Evolutionary conservation across 2,329 filamentous ascomycete species (phyloP).

Genomic region (Elsinoe arachidis): DNA sequence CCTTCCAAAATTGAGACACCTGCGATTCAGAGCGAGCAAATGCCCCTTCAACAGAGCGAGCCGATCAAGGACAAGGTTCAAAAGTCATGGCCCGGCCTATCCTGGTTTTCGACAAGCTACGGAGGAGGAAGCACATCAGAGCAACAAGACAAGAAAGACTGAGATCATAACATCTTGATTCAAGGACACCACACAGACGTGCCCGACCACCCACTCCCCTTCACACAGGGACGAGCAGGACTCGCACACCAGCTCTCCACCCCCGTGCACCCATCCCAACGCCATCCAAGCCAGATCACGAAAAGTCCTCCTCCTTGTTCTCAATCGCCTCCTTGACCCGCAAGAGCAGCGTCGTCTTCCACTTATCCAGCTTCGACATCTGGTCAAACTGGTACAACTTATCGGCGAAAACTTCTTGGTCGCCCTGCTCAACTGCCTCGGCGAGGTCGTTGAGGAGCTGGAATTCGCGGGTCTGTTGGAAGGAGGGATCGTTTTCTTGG

Average conservation of each 20-base stretch:
- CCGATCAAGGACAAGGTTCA: conserved; percentile 13
- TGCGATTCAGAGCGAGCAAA: conserved; percentile 13
- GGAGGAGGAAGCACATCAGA: conserved; percentile 13
- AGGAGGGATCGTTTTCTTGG: conserved; percentile 67
- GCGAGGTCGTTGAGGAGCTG: conserved; percentile 70
- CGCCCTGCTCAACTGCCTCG: conserved; percentile 64
- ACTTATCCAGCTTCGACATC: conserved; percentile 88
- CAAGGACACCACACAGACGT: not conserved
- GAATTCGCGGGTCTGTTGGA: conserved; percentile 68
- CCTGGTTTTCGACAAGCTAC: conserved; percentile 8
- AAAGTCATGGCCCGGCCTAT: conserved; percentile 15
- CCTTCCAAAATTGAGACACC: not conserved
- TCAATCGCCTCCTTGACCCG: conserved; percentile 78
- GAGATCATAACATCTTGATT: conserved; percentile 1
- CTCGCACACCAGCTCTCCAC: not conserved
- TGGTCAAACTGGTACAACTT: conserved; percentile 85
- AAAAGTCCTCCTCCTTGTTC: conserved; percentile 59
- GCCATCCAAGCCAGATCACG: conserved; percentile 31
- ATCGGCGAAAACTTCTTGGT: conserved; percentile 76
- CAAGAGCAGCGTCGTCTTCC: conserved; percentile 84
- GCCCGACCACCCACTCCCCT: not conserved
- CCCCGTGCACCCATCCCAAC: not conserved
- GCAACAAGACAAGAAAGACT: not conserved
- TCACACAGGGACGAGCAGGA: too few species aligned
- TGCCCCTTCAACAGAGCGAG: conserved; percentile 18